phyloP scores from a whole-genome alignment of 768 basidiomycete genomes.

The Rhizopogon vesiculosus region DNA sequence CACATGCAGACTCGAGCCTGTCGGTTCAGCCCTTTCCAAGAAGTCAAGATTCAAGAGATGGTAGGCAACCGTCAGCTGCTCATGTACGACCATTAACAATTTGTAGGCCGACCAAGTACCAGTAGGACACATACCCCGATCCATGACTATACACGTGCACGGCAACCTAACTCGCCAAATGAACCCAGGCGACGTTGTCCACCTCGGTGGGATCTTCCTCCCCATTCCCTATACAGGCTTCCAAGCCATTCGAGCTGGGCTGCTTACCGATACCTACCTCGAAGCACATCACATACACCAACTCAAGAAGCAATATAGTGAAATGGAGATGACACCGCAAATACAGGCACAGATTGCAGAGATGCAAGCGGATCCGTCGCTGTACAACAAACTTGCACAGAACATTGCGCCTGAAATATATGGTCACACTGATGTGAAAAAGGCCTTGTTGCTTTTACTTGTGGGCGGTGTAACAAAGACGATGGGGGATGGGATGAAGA shows the following conservation, averaged over 20 bases:
- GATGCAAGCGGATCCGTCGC: slow-evolving; percentile 66
- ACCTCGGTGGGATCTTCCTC: slow-evolving; percentile 95
- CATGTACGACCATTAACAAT: slow-evolving; percentile 2
- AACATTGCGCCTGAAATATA: slow-evolving; percentile 99
- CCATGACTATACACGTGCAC: slow-evolving; percentile 95
- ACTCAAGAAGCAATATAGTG: slow-evolving; percentile 94
- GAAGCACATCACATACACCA: slow-evolving; percentile 90
- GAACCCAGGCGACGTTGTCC: slow-evolving; percentile 94
- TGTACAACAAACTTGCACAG: slow-evolving; percentile 85
- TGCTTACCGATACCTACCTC: slow-evolving; percentile 95
- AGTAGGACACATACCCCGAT: slow-evolving; percentile 97
- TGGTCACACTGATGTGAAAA: slow-evolving; percentile 96
- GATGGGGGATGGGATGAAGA: slow-evolving; percentile 97
- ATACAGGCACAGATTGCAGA: slow-evolving; percentile 65
- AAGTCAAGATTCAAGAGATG: slow-evolving; percentile 99
- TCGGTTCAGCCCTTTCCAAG: slow-evolving; percentile 97
- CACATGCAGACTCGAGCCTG: slow-evolving; percentile 99
- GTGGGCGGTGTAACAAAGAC: slow-evolving; percentile 96
- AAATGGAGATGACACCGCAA: slow-evolving; percentile 89
- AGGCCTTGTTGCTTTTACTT: slow-evolving; percentile 85
- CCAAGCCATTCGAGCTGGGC: slow-evolving; percentile 93
- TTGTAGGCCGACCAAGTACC: slow-evolving; percentile 95
- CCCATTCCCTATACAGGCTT: slow-evolving; percentile 97
- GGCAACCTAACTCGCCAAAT: slow-evolving; percentile 86
- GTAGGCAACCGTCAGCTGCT: slow-evolving; percentile 32